Conservation (phyloP, 768 basidiomycete species). For the Flagelloscypha sp. region DNA sequence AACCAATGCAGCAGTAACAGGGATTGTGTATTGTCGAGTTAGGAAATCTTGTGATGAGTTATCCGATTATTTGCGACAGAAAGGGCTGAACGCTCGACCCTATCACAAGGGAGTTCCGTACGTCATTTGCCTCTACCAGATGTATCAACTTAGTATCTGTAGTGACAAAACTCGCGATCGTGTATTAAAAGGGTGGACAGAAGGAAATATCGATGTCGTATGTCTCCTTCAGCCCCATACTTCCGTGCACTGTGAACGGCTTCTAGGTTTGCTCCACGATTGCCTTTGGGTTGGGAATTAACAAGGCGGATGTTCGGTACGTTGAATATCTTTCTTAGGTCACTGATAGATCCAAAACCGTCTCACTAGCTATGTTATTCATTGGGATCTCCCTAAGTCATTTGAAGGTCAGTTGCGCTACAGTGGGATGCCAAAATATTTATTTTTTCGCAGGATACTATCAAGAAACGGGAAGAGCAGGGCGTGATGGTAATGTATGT, state of each 20-base stretch:
- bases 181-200: slow-evolving; percentile 49
- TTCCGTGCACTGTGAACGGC: background rate
- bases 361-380: slow-evolving; percentile 56
- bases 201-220: slow-evolving; percentile 61
- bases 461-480: slow-evolving; percentile 82
- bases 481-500: slow-evolving; percentile 65
- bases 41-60: slow-evolving; percentile 61
- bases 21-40: slow-evolving; percentile 74
- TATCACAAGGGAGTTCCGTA: slow-evolving; percentile 71
- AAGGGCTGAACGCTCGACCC: slow-evolving; percentile 58
- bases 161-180: slow-evolving; percentile 44
- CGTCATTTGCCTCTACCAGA: slow-evolving; percentile 5
- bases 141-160: background rate
- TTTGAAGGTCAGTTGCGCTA: slow-evolving; percentile 52
- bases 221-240: slow-evolving; percentile 14
- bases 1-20: slow-evolving; percentile 52
- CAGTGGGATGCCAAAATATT: slow-evolving; percentile 2
- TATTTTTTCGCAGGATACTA: slow-evolving; percentile 53
- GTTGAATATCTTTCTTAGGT: slow-evolving; percentile 3
- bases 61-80: slow-evolving; percentile 51
- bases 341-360: background rate
- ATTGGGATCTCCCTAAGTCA: slow-evolving; percentile 76
- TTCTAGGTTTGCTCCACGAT: slow-evolving; percentile 67
- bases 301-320: slow-evolving; percentile 70
- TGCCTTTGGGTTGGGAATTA: slow-evolving; percentile 83